A percentile compares a stretch with the other conserved stretches of the same genome.
phyloP scores from a whole-genome alignment of 2,329 filamentous ascomycete species.

The Cercospora sojina region DNA sequence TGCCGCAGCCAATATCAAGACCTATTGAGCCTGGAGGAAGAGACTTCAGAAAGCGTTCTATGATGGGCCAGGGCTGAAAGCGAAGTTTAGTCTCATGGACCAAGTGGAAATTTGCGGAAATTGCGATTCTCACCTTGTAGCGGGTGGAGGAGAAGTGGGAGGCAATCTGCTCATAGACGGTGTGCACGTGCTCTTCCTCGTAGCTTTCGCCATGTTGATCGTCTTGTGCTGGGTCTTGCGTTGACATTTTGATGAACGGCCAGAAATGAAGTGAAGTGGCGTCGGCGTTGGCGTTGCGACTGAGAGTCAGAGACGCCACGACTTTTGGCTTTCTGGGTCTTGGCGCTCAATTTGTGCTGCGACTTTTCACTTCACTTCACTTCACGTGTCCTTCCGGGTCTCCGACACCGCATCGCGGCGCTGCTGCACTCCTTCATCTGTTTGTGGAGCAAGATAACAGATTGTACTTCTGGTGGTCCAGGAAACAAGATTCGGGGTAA shows the following conservation, averaged over 20 bases:
- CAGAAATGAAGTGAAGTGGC: not conserved
- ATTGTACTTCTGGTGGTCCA: too few relatives aligned
- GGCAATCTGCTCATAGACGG: constrained; percentile 85
- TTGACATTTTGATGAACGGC: not conserved
- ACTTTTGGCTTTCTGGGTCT: not conserved
- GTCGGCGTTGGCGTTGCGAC: not conserved
- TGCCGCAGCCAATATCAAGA: constrained; percentile 90
- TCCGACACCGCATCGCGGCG: too few relatives aligned
- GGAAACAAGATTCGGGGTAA: too few relatives aligned
- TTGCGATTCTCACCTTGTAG: constrained; percentile 55
- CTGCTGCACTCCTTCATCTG: too few relatives aligned
- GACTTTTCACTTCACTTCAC: not conserved
- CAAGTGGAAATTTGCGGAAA: not conserved
- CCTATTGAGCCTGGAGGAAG: constrained; percentile 72
- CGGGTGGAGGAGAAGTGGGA: constrained; percentile 79
- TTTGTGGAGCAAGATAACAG: too few relatives aligned
- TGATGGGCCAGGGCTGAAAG: constrained; percentile 87
- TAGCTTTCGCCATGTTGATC: constrained; percentile 56
- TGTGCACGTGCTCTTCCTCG: constrained; percentile 84
- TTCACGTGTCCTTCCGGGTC: not conserved
- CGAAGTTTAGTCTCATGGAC: not conserved
- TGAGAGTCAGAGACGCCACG: not conserved
- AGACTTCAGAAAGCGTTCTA: constrained; percentile 70
- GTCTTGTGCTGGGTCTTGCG: not conserved
- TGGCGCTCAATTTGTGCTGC: not conserved